Evolutionary conservation across 495 filamentous ascomycete genomes (phyloP).

Genomic region (Baudoinia panamericana): DNA sequence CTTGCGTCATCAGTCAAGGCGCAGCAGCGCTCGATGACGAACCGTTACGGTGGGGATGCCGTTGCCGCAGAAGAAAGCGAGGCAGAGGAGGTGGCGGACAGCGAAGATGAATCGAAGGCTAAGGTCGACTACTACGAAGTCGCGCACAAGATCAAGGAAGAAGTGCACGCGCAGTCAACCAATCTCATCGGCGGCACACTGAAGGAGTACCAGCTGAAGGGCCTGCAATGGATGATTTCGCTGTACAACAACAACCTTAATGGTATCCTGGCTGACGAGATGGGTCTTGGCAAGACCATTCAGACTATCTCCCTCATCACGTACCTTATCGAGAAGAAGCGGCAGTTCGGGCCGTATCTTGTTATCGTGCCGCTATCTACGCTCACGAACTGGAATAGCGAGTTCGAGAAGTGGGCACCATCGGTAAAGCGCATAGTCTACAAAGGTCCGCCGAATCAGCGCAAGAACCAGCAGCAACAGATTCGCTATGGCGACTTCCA

Average conservation of each 20-base stretch:
- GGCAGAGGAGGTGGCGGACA: constrained; percentile 44
- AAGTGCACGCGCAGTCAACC: constrained; percentile 62
- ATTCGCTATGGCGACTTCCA: constrained; percentile 94
- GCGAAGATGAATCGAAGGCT: constrained; percentile 51
- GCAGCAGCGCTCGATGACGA: constrained; percentile 71
- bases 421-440: constrained; percentile 77
- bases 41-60: constrained; percentile 57
- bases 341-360: constrained; percentile 82
- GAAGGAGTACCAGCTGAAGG: constrained; percentile 97
- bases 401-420: constrained; percentile 98
- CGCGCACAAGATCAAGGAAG: constrained; percentile 88
- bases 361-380: constrained; percentile 96
- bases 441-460: constrained; percentile 80
- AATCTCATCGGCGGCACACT: constrained; percentile 83
- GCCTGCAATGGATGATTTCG: constrained; percentile 98
- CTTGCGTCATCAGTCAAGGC: constrained; percentile 83
- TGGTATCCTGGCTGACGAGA: constrained; percentile 95
- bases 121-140: constrained; percentile 98
- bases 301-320: constrained; percentile 97
- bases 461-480: constrained; percentile 84
- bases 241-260: constrained; percentile 99
- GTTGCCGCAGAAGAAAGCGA: constrained; percentile 42
- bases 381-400: constrained; percentile 93
- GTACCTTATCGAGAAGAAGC: constrained; percentile 89
- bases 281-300: constrained; percentile 99